These are phyloP conservation scores for Pezicula rhizophila DNA, from an alignment of 2,329 filamentous ascomycete species.

Conservation along the genomic window DNA sequence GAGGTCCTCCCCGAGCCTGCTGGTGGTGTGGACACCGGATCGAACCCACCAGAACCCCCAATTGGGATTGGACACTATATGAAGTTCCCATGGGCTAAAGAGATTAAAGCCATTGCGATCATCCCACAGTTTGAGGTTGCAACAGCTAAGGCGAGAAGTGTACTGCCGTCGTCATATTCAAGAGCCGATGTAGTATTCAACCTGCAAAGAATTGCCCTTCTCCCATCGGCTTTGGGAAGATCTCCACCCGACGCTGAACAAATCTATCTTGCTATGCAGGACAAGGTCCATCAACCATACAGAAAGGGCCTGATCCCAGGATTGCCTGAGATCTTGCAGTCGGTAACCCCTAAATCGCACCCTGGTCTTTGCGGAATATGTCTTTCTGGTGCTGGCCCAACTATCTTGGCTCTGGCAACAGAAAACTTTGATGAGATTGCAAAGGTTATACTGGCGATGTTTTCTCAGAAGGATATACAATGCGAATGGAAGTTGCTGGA, in stretches of 20 bases:
- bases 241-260: conserved; percentile 87
- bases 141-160: conserved; percentile 84
- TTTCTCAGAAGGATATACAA: conserved; percentile 65
- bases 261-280: conserved; percentile 97
- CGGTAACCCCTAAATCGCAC: conserved; percentile 81
- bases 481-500: conserved; percentile 86
- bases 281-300: conserved; percentile 97
- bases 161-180: conserved; percentile 74
- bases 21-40: conserved; percentile 84
- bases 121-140: conserved; percentile 94
- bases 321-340: conserved; percentile 82
- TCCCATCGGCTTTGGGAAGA: conserved; percentile 83
- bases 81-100: conserved; percentile 86
- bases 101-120: conserved; percentile 95
- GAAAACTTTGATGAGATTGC: conserved; percentile 86
- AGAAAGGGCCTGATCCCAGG: conserved; percentile 87
- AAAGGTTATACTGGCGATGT: conserved; percentile 66
- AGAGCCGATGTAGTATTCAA: conserved; percentile 86
- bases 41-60: conserved; percentile 82
- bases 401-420: conserved; percentile 88
- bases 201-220: conserved; percentile 83
- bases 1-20: conserved; percentile 89
- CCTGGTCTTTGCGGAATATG: conserved; percentile 89
- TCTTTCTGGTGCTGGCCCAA: conserved; percentile 89
- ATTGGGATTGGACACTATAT: conserved; percentile 91